phyloP scores from a whole-genome alignment of 1,139 yeast genomes.

The Zygoascus hellenicus region DNA sequence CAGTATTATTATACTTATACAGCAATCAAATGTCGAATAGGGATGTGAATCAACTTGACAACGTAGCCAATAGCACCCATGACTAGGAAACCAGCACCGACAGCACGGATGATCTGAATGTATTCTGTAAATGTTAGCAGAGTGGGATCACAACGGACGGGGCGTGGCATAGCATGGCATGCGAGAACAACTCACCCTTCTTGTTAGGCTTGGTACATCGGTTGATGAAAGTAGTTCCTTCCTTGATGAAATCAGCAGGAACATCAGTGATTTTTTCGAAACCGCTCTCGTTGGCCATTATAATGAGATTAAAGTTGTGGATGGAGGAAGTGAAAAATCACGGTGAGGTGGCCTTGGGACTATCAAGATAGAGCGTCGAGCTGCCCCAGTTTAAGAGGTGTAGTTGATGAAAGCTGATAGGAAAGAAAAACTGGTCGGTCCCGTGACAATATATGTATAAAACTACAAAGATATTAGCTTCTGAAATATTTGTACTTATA shows the following conservation, averaged over 20 bases:
- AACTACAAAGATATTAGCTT: too few species aligned
- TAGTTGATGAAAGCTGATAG: too few species aligned
- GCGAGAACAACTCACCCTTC: slow-evolving; percentile 55
- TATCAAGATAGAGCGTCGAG: too few species aligned
- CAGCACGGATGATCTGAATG: slow-evolving; percentile 84
- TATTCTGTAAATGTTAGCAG: slow-evolving; percentile 49
- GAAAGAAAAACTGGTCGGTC: too few species aligned
- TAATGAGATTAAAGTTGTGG: too few species aligned
- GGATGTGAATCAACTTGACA: slow-evolving; percentile 91
- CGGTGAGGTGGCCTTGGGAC: too few species aligned
- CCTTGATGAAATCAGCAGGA: slow-evolving; percentile 86
- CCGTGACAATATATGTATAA: too few species aligned
- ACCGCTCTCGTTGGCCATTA: slow-evolving; percentile 16
- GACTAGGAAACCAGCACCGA: slow-evolving; percentile 92
- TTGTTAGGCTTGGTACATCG: slow-evolving; percentile 91
- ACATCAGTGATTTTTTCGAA: slow-evolving; percentile 81
- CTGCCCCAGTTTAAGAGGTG: too few species aligned
- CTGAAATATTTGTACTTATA: too few species aligned
- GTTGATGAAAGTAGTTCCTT: slow-evolving; percentile 80
- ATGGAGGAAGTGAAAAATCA: too few species aligned
- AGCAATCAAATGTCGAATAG: slow-evolving; percentile 87
- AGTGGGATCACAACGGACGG: not conserved
- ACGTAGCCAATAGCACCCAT: slow-evolving; percentile 98
- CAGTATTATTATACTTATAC: slow-evolving; percentile 45
- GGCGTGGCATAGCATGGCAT: not conserved